Evolutionary conservation across 164 flowering plant genomes (phyloP).

Genomic region (Houttuynia cordata): DNA sequence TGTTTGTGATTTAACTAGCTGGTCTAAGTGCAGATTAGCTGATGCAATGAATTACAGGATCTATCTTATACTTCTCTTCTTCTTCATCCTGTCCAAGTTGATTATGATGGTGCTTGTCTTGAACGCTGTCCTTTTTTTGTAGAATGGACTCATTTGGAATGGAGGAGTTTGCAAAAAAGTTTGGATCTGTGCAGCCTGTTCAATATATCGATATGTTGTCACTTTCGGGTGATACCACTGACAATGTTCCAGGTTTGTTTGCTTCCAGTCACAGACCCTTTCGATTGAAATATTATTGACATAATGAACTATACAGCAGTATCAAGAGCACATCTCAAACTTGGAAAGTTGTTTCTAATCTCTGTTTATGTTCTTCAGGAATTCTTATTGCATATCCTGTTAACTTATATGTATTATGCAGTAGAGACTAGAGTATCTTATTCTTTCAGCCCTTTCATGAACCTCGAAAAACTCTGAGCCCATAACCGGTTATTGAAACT

Average conservation of each 20-base stretch:
- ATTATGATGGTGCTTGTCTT: not conserved
- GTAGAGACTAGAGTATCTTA: not conserved
- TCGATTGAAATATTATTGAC: no score
- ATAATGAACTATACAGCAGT: no score
- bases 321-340: no score
- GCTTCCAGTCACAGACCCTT: no score
- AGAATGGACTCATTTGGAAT: slow-evolving; percentile 89
- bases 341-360: no score
- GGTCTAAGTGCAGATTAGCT: no score
- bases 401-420: not conserved
- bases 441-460: not conserved
- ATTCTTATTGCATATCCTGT: not conserved
- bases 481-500: not conserved
- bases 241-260: slow-evolving; percentile 80
- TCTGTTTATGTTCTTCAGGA: no score
- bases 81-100: not conserved
- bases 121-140: slow-evolving; percentile 6
- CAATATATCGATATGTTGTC: slow-evolving; percentile 84
- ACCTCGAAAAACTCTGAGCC: not conserved
- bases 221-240: slow-evolving; percentile 73
- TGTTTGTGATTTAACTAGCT: no score
- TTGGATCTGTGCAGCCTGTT: slow-evolving; percentile 60
- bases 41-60: not conserved
- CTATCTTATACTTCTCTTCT: not conserved
- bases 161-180: slow-evolving; percentile 78